A percentile compares a stretch with the other conserved stretches of the same genome.
These are phyloP conservation scores for Vigna unguiculata DNA, from an alignment of 306 rosid genomes.

Conservation along the genomic window DNA sequence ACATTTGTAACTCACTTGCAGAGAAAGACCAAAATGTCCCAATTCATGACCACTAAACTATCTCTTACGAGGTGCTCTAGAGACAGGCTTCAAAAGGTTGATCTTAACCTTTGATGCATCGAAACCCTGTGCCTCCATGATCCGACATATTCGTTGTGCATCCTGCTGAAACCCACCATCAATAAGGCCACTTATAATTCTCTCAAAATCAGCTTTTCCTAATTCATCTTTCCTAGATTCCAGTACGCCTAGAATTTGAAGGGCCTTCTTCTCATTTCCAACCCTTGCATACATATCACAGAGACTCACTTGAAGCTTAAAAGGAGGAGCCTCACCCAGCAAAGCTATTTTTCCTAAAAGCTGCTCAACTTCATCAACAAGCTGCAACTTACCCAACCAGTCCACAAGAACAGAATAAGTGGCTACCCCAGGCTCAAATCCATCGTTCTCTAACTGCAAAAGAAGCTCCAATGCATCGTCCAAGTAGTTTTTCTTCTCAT, in stretches of 20 bases:
- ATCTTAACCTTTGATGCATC: slow-evolving; percentile 42
- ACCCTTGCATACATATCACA: slow-evolving; percentile 81
- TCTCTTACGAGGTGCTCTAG: slow-evolving; percentile 46
- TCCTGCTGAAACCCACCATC: slow-evolving; percentile 72
- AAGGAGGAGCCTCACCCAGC: slow-evolving; percentile 80
- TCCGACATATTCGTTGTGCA: slow-evolving; percentile 57
- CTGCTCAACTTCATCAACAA: slow-evolving; percentile 84
- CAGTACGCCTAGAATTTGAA: slow-evolving; percentile 75
- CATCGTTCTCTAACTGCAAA: slow-evolving; percentile 70
- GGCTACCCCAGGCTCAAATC: slow-evolving; percentile 82
- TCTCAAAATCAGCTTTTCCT: slow-evolving; percentile 62
- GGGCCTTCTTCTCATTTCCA: slow-evolving; percentile 79
- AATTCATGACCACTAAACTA: slow-evolving; percentile 44
- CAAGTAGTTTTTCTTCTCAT: slow-evolving; percentile 64
- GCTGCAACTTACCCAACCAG: slow-evolving; percentile 82
- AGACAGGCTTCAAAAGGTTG: slow-evolving; percentile 36
- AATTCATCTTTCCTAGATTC: slow-evolving; percentile 76
- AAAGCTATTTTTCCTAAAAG: slow-evolving; percentile 67
- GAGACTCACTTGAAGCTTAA: slow-evolving; percentile 76
- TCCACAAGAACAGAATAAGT: slow-evolving; percentile 85
- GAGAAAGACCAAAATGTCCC: slow-evolving; percentile 29
- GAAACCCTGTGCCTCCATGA: slow-evolving; percentile 80
- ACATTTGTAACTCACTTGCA: slow-evolving; percentile 35
- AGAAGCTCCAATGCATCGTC: slow-evolving; percentile 78
- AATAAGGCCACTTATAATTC: slow-evolving; percentile 60